A percentile compares a stretch with the other conserved stretches of the same genome.
These are phyloP conservation scores for Goffeauzyma gilvescens DNA, from an alignment of 768 basidiomycete species.

Conservation along the genomic window DNA sequence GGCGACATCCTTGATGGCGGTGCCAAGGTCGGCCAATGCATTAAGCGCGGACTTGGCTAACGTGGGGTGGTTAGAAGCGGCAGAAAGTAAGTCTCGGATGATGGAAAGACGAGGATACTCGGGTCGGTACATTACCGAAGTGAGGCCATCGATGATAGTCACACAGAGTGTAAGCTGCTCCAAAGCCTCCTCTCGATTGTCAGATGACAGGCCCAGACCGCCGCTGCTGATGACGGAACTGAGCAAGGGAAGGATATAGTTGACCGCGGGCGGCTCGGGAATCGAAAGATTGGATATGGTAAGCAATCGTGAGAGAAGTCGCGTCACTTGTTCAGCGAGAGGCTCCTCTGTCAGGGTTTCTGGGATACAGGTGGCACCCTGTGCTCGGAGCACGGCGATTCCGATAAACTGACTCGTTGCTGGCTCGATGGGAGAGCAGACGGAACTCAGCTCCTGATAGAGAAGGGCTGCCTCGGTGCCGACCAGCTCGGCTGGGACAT, in stretches of 20 bases:
- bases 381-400: constrained; percentile 60
- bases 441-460: constrained; percentile 52
- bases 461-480: constrained; percentile 49
- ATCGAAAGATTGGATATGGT: constrained; percentile 61
- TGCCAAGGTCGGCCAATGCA: constrained; percentile 58
- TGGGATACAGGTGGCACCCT: constrained; percentile 24
- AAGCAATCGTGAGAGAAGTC: constrained; percentile 67
- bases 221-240: constrained; percentile 49
- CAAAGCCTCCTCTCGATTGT: constrained; percentile 50
- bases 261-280: constrained; percentile 69
- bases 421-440: constrained; percentile 57
- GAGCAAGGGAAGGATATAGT: constrained; percentile 59
- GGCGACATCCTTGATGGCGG: constrained; percentile 52
- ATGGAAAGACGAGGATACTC: constrained; percentile 57
- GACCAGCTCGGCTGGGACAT: constrained; percentile 44
- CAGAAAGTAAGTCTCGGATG: constrained; percentile 49
- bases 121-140: constrained; percentile 48
- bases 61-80: constrained; percentile 58
- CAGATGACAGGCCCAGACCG: constrained; percentile 43
- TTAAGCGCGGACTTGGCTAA: constrained; percentile 68
- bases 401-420: constrained; percentile 54
- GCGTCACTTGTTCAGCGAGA: constrained; percentile 45
- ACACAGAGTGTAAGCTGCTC: constrained; percentile 58
- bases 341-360: neutral
- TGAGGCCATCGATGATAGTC: constrained; percentile 31